Percentiles rank a stretch among this genome's conserved stretches.
Evolutionary conservation across 1,284 basidiomycete genomes (phyloP).

Genomic region (Trichosporon coremiiforme): DNA sequence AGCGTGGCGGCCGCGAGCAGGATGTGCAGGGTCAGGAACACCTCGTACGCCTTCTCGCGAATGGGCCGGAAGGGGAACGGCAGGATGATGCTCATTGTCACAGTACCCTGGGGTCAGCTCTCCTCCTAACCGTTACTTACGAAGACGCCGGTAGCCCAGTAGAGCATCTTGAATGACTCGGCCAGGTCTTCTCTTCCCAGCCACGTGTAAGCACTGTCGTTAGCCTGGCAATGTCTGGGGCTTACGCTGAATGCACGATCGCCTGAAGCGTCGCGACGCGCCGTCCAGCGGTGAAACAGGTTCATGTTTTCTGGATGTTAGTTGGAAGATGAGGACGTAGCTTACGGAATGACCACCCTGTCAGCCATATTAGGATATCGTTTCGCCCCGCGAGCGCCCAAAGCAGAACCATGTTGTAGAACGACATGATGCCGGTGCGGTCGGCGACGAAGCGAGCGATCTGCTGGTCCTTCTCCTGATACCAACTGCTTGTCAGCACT

Average conservation of each 20-base stretch:
- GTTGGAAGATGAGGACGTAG: not conserved
- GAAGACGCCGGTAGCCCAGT: constrained; percentile 36
- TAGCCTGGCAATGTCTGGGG: too few relatives aligned
- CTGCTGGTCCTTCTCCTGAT: constrained; percentile 21
- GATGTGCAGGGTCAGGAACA: constrained; percentile 43
- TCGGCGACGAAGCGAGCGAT: constrained; percentile 35
- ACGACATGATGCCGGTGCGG: constrained; percentile 39
- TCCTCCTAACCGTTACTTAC: constrained; percentile 22
- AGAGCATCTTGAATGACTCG: constrained; percentile 24
- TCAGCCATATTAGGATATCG: constrained; percentile 41
- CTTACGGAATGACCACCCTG: constrained; percentile 42
- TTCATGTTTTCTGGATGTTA: constrained; percentile 26
- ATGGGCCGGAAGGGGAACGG: constrained; percentile 36
- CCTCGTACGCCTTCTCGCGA: constrained; percentile 36
- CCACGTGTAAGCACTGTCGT: constrained; percentile 28
- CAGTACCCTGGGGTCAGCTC: constrained; percentile 29
- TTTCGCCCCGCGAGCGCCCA: constrained; percentile 39
- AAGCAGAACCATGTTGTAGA: constrained; percentile 39
- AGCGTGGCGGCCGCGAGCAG: constrained; percentile 32
- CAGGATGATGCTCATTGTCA: constrained; percentile 32
- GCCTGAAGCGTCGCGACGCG: constrained; percentile 35
- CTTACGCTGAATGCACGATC: constrained; percentile 32
- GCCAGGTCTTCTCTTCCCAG: constrained; percentile 21
- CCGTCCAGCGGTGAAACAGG: constrained; percentile 42
- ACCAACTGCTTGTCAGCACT: constrained; percentile 17